Base-by-base conservation (phyloP, 768 basidiomycete genomes). In the Coprinellus micaceus region DNA sequence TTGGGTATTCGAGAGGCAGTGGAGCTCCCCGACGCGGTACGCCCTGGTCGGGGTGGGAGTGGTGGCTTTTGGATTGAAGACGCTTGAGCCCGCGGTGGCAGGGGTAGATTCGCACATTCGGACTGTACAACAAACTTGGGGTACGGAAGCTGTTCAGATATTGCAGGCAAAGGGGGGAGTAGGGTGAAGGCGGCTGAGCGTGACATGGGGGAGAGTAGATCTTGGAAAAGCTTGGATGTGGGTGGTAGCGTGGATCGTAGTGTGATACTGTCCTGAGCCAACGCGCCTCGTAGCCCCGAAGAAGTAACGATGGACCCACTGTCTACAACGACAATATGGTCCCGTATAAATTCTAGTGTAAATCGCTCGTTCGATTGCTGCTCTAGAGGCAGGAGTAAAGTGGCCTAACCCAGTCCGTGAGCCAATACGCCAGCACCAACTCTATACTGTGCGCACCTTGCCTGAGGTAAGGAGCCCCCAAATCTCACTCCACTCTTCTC, bases 271-370 rank as follows among this genome's bases (percentile, higher is more conserved):
- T 75, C 68, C 3, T 77, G 79, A 25, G 22, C 73, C 13, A 92
- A 67, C 3, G 74, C 77, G 5, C 92, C 94, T 21, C 94, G 76
- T 25, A 98, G 72, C 4, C 95, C 96, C 0, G 92, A 94, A 33
- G 95, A 71, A 0, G 92, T 92, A 3, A 93, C 79, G 12, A 93
- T 69, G 1, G 80, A 72, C 15, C 76, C 65, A 1, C 74, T 75
- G 51, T 89, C 83, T 61, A 79, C 84, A 29, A 93, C 77, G 28
- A 83, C 73, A 54, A 96, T 69, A 66, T 99, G 96, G 64, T 97
- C 94, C 65, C 82, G 84, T 28, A 97, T 74, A 55, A 94, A 85
- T 2, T 92, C 88, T 0, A 84, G 71, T 0, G 88, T 88, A 51
- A 93, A 77, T 48, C 75, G 75, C 17, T 83, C 80, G 19, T 80